Evolutionary conservation across 495 filamentous ascomycete genomes (phyloP).

Genomic region (Copromyces sp.): DNA sequence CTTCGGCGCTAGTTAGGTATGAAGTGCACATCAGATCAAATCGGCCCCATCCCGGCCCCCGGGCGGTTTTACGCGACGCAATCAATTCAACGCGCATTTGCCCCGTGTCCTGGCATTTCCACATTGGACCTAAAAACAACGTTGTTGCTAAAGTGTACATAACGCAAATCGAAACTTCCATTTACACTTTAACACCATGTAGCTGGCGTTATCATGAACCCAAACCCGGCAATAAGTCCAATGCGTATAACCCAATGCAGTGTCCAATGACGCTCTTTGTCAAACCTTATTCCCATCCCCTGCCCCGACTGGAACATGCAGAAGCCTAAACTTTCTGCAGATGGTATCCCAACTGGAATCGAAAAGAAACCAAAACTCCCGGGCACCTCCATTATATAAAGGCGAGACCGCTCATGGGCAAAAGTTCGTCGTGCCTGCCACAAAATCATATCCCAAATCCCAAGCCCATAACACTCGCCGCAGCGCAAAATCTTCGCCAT

Average conservation of each 20-base stretch:
- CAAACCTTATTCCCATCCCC: neutral
- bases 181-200: neutral
- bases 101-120: neutral
- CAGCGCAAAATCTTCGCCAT: neutral
- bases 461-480: neutral
- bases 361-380: neutral
- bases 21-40: neutral
- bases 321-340: neutral
- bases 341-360: neutral
- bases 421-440: neutral
- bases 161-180: neutral
- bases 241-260: neutral
- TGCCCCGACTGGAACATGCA: neutral
- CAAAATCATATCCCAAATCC: neutral
- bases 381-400: neutral
- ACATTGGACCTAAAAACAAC: neutral
- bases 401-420: neutral
- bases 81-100: neutral
- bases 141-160: neutral
- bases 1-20: neutral
- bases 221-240: neutral
- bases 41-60: neutral
- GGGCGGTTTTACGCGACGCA: neutral
- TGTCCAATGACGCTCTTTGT: neutral
- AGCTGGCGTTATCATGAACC: neutral